phyloP scores from a whole-genome alignment of 225 moss, liverwort and hornwort species.

The Physcomitrellopsis africana region DNA sequence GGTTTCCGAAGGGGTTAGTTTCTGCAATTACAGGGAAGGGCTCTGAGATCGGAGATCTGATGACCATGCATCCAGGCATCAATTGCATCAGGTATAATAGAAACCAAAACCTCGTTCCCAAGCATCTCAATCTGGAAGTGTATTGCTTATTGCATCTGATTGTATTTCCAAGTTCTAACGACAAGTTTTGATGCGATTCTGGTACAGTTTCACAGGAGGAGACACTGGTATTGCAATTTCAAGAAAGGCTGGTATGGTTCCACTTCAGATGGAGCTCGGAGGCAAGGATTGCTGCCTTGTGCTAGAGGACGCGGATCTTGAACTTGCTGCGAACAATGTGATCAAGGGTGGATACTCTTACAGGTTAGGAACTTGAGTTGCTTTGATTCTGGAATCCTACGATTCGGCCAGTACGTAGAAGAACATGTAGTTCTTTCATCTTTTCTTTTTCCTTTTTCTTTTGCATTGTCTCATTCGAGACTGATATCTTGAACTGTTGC shows the following conservation, averaged over 20 bases:
- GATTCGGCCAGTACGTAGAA: not conserved
- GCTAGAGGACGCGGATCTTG: constrained; percentile 88
- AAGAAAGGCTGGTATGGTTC: constrained; percentile 78
- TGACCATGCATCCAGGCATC: constrained; percentile 72
- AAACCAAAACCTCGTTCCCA: too few species aligned
- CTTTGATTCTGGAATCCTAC: not conserved
- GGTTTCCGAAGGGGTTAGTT: constrained; percentile 79
- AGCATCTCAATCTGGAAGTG: not conserved
- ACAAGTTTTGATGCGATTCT: not conserved
- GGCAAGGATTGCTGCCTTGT: constrained; percentile 86
- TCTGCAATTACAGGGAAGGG: constrained; percentile 78
- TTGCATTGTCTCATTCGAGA: constrained; percentile 2
- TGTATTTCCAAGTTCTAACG: not conserved
- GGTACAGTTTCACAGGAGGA: constrained; percentile 83
- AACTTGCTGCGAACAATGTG: constrained; percentile 74
- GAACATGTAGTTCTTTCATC: not conserved
- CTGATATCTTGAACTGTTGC: constrained; percentile 19
- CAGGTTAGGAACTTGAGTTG: constrained; percentile 43
- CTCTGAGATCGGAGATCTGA: constrained; percentile 81
- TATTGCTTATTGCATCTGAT: not conserved
- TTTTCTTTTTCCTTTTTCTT: too few species aligned
- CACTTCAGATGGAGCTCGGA: constrained; percentile 84
- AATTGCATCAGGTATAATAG: constrained; percentile 73
- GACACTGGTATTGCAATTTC: constrained; percentile 84
- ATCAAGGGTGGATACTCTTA: constrained; percentile 88